Percentiles rank a stretch among this genome's conserved stretches.
Evolutionary conservation across 257 asterid species (phyloP).

Genomic region (Penstemon newberryi): DNA sequence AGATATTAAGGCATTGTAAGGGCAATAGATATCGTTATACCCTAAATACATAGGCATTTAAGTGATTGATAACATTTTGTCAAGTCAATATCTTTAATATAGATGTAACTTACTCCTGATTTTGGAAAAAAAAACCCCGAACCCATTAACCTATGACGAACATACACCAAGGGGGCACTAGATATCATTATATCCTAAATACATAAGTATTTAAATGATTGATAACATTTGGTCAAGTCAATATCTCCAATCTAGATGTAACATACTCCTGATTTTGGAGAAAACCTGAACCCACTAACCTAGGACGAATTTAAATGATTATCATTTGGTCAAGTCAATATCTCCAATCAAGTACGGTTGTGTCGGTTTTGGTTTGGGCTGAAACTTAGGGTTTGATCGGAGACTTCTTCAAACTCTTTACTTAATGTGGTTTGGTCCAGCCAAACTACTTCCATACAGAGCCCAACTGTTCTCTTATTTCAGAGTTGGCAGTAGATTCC

Average conservation of each 20-base stretch:
- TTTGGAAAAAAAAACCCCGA: background rate
- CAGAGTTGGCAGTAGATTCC: background rate
- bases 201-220: too few relatives aligned
- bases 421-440: too few relatives aligned
- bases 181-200: too few relatives aligned
- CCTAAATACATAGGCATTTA: background rate
- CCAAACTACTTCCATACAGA: too few relatives aligned
- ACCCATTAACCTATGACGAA: too few relatives aligned
- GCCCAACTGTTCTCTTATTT: background rate
- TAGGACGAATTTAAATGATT: background rate
- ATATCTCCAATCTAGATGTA: slow-evolving; percentile 6
- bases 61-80: too few relatives aligned
- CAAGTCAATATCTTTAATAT: background rate
- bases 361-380: too few relatives aligned
- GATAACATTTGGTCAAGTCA: background rate
- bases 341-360: too few relatives aligned
- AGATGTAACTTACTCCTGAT: slow-evolving; percentile 8
- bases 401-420: too few relatives aligned
- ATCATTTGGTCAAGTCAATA: too few relatives aligned
- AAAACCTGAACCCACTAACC: background rate
- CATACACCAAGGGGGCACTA: too few relatives aligned
- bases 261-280: slow-evolving; percentile 5
- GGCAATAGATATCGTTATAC: background rate
- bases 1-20: background rate
- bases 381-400: too few relatives aligned